Evolutionary conservation across 495 filamentous ascomycete genomes (phyloP), one percentile per base, ranked within the genome.

Genomic region (Hyaloscypha hepaticicola): DNA sequence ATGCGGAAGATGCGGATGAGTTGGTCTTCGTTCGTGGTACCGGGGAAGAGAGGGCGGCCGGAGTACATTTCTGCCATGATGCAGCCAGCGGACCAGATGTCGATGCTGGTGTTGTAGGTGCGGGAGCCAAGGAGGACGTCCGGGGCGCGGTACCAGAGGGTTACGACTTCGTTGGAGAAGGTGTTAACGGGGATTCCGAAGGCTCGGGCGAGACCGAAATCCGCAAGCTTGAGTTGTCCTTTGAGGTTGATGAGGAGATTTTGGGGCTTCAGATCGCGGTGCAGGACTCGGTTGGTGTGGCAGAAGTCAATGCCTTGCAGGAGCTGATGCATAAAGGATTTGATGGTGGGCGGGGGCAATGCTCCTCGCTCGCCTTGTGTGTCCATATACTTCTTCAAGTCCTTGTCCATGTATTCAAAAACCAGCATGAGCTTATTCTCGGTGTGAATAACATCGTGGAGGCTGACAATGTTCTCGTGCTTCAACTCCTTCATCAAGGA

Each of bases 371-470:
- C 88, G 68, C 90, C 90, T 28, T 90, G 85, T 21, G 87, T 88
- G 70, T 99, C 95, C 95, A 99, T 99, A 78, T 97, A 98, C 74
- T 94, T 95, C 83, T 99, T 99, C n/a, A 99, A 80, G 72, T 99
- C 95, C 70, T 93, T 88, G 76, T 99, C 95, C 88, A 99, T 96
- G 75, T 88, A 97, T 76, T 99, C 95, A 69, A 97, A 96, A 16
- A 99, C 95, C 41, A 99, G 89, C 92, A 98, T 98, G 50, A 99
- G 85, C 75, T 99, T 99, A 80, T 98, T 97, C 77, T 99, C 95
- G 61, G 95, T 98, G 74, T 99, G 95, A 70, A 99, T 97, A 33
- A 99, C 96, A 79, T 99, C 96, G 80, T 98, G 89, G 1, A 99
- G 88, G 55, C 90, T 93, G 61, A 99, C 94, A 64, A 98, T 97